Evolutionary conservation across 768 basidiomycete genomes (phyloP), one percentile per base, ranked within the genome.

Genomic region (Dacryopinax spathularia): DNA sequence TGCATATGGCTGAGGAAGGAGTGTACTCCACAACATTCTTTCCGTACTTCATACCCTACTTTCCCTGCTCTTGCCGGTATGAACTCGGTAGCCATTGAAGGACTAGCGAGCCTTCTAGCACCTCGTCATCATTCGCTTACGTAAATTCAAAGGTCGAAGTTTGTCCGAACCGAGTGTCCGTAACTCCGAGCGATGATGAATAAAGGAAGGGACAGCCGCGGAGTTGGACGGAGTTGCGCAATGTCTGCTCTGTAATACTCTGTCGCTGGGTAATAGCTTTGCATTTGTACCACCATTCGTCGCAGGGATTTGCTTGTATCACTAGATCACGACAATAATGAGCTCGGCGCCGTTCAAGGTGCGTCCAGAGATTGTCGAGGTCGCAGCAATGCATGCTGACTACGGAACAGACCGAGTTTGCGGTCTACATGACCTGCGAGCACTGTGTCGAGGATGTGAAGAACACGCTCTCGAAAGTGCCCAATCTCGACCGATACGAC

Each of bases 391-490:
- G 39, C 22, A 22, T 18, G 39, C 18, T 41, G 39, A 41, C 39
- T 18, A 18, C 39, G 22, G 39, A 5, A 29, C 48, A 56, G 48
- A 56, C 48, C 48, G 48, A 56, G 48, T 56, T 56, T 31, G 48
- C 48, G 29, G 48, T 56, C 9, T 56, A 56, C 48, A 56, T 56
- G 48, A 56, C 48, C 5, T 56, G 48, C 25, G 48, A 56, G 48
- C 48, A 56, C 48, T 56, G 48, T 29, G 48, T 56, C 13, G 22
- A 25, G 25, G 48, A 56, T 29, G 48, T 56, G 5, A 3, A 20
- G 48, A 56, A 18, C 48, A 31, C 48, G 5, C 48, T 56, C 48
- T 3, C 48, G 25, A 56, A 56, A 18, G 25, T 56, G 3, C 48
- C 48, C 13, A 56, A 56, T 29, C 48, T 56, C 25, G 48, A 56